Percentiles rank a stretch among this genome's conserved stretches.
Conservation (phyloP, 1,284 basidiomycete species). For the Termitomyces sp. region DNA sequence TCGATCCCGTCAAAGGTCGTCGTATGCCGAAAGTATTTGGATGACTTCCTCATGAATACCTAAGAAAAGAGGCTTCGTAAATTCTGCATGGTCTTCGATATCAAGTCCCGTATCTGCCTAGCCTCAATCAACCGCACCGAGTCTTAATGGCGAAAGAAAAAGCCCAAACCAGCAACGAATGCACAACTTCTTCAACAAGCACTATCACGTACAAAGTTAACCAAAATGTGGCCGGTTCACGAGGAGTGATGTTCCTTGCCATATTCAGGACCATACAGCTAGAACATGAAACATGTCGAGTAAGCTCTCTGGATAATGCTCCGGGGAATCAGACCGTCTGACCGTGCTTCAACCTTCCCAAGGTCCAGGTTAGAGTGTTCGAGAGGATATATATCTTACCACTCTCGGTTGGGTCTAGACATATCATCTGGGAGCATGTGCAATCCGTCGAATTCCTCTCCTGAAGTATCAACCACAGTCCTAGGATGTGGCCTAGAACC, state of each 20-base stretch:
- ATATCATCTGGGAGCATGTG: conserved; percentile 14
- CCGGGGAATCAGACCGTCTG: conserved; percentile 4
- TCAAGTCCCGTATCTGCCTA: neutral
- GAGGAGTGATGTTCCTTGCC: conserved; percentile 30
- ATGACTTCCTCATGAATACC: conserved; percentile 36
- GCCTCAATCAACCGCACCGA: neutral
- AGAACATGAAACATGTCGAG: conserved; percentile 2
- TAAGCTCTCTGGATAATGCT: neutral
- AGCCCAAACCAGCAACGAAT: conserved; percentile 38
- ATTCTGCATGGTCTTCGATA: conserved; percentile 50
- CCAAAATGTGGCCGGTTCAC: conserved; percentile 30
- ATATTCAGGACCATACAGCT: conserved; percentile 35
- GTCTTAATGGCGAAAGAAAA: neutral
- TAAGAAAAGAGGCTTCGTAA: conserved; percentile 44
- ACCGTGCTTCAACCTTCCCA: conserved; percentile 28
- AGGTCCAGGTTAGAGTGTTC: conserved; percentile 26
- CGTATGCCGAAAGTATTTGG: conserved; percentile 42
- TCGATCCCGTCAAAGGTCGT: conserved; percentile 43
- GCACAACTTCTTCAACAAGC: conserved; percentile 47
- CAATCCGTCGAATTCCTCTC: conserved; percentile 16
- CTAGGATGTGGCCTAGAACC: conserved; percentile 4
- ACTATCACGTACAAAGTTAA: conserved; percentile 40
- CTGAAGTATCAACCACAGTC: conserved; percentile 24
- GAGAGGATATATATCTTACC: conserved; percentile 23
- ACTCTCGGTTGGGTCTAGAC: conserved; percentile 21